Base-by-base conservation (phyloP, 129 eudicot species). In the Flaveria sonorensis region DNA sequence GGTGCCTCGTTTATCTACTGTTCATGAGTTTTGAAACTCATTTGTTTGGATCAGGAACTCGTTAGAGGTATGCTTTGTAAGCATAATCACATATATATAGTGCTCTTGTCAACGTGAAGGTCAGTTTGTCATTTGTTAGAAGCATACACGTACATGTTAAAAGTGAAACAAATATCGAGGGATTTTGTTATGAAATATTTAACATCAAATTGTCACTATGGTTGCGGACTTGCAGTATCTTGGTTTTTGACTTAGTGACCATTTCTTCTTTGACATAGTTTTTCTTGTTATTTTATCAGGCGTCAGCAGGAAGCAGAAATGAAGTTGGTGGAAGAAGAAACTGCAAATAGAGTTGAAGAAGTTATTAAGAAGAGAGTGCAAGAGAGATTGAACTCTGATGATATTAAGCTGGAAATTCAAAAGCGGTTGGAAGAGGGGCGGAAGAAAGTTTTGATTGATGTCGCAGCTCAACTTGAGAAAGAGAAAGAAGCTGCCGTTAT, bases 61-160 rank as follows among this genome's bases (percentile, higher is more conserved):
- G 81, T 84, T 87, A 87, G 93, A 89, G 96, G 97, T 89, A 89
- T 89, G 96, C 97, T 86, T 83, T 86, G 82, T 87, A 86, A 85
- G 93, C 91, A 89, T 88, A 77, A 71, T 82, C 89, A 86, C 85
- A 72, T 81, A 74, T 83, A 62, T 87, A 43, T 87, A 76, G 85
- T 82, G 77, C 90, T 76, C 84, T 83, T 85, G 71, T 82, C 87
- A 71, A 83, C 87, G 73, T 84, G 89, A 89, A 89, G 97, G 96
- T 92, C 83, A 87, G 97, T 92, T 84, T 81, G 85, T 74, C 83
- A 77, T 81, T 83, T 70, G 79, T 79, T 77, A 78, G 65, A 59
- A 77, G 82, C 46, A 81, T 77, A 40, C 43, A 52, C 12, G n/a
- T 75, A 26, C 20, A 52, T 10, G 21, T 14, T 55, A 73, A n/a